phyloP scores from a whole-genome alignment of 2,329 filamentous ascomycete species.

The Apiospora hydei region DNA sequence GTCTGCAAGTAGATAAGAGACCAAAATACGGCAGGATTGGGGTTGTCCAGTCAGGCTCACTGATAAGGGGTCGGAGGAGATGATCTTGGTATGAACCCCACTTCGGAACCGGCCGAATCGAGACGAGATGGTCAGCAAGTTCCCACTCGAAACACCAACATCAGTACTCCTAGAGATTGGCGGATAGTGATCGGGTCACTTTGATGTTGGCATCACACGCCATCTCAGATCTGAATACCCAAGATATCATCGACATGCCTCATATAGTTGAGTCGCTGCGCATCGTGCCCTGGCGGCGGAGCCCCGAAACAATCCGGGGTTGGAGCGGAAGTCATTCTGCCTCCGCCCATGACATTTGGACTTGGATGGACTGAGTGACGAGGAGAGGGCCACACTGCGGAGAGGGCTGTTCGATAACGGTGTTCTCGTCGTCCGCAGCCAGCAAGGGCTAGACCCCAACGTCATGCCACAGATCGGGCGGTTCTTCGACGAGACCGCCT shows the following conservation, averaged over 20 bases:
- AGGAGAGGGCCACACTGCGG: background rate
- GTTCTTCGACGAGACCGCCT: conserved; percentile 21
- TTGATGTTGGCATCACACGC: background rate
- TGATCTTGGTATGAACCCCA: background rate
- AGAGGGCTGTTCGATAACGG: conserved; percentile 8
- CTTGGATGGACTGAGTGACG: background rate
- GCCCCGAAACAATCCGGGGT: background rate
- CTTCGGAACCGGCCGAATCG: background rate
- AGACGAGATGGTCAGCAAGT: background rate
- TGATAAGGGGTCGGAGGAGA: background rate
- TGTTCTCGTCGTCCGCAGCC: conserved; percentile 19
- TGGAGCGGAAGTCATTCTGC: conserved; percentile 9
- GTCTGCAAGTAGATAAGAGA: background rate
- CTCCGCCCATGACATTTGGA: conserved; percentile 4
- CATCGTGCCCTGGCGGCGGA: background rate
- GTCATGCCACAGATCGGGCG: conserved; percentile 7
- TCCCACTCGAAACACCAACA: background rate
- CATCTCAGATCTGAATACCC: background rate
- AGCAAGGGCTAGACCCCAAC: conserved; percentile 15
- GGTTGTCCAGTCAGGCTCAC: background rate
- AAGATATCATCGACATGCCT: background rate
- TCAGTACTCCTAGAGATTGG: background rate
- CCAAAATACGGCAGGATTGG: background rate
- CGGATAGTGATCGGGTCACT: background rate
- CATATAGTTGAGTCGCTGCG: background rate